Base-by-base conservation (phyloP, 2,329 filamentous ascomycete species). In the Pseudogymnoascus sp. region DNA sequence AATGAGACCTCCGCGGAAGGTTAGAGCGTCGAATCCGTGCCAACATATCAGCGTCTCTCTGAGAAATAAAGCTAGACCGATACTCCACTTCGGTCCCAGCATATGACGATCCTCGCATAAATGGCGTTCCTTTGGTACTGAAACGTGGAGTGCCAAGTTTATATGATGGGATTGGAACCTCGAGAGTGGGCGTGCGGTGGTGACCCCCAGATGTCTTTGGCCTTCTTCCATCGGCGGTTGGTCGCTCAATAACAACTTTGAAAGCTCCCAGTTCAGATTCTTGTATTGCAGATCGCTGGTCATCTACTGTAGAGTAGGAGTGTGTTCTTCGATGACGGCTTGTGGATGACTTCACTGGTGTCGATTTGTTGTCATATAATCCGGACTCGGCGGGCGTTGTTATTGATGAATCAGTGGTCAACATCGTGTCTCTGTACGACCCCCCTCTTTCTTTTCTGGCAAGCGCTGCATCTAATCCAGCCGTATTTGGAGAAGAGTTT, bases 111-210 rank as follows among this genome's bases (percentile, higher is more conserved):
- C 87, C 89, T 65, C 90, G 87, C 66, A 97, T 80, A 66, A 91
- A 83, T 2, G 90, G 86, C 2, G 89, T 92, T 10, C 91, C 91
- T 68, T 84, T 83, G 61, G 84, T 78, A 66, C 89, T 93, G 75
- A 96, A 96, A 64, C 86, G 85, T 16, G 91, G 91, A 1, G 88
- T 89, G 11, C 92, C 93, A 63, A 97, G 79, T 67, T 88, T 87
- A 81, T 93, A 96, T 63, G 90, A 88, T 37, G 93, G 92, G 60
- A 96, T 96, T 22, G 86, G 81, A 46, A 93, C 83, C 68, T 92
- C 84, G 60, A 96, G 79, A 37, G 86, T 77, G 11, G 84, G 86
- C 41, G 73, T 71, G 16, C 75, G 69, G 11, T 72, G 67, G 68
- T 71, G 65, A 3, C 60, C 35, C 14, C 80, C 76, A 66, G 84